These are phyloP conservation scores for Phytophthora crassamura DNA, from an alignment of 352 stramenopile genomes.

Conservation along the genomic window DNA sequence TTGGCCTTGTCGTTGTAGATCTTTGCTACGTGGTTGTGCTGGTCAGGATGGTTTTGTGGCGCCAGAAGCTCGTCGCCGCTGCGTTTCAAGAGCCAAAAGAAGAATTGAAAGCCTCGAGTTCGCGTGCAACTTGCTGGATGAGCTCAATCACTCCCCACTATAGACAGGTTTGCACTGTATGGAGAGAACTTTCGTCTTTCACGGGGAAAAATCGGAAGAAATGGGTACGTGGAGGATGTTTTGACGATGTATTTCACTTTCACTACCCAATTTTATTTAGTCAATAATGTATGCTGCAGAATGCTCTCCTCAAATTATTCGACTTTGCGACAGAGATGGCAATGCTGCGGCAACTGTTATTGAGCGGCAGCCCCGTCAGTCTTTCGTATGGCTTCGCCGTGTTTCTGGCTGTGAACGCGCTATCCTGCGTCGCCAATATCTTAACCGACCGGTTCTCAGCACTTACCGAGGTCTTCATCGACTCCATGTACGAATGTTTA, in stretches of 20 bases:
- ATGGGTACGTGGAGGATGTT: constrained; percentile 22
- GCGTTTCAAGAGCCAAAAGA: neutral
- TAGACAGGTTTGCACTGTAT: neutral
- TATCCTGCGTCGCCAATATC: constrained; percentile 30
- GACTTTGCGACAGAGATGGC: constrained; percentile 23
- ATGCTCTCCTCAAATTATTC: constrained; percentile 27
- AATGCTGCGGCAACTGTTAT: constrained; percentile 23
- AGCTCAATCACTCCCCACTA: constrained; percentile 2
- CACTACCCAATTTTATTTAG: neutral
- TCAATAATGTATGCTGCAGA: constrained; percentile 17
- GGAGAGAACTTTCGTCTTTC: constrained; percentile 27
- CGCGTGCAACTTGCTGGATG: neutral
- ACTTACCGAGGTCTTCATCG: constrained; percentile 32
- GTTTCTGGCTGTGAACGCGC: constrained; percentile 25
- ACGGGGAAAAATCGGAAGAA: constrained; percentile 31
- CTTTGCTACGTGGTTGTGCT: constrained; percentile 22
- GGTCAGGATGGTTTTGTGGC: constrained; percentile 34
- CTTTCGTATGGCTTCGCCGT: constrained; percentile 17
- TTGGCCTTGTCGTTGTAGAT: constrained; percentile 14
- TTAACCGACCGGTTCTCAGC: constrained; percentile 10
- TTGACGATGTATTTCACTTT: neutral
- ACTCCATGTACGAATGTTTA: constrained; percentile 37
- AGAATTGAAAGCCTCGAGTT: no score
- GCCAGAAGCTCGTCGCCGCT: constrained; percentile 3
- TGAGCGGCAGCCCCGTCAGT: constrained; percentile 8